Percentiles rank a stretch among this genome's conserved stretches.
These are phyloP conservation scores for Beauveria sp. DNA, from an alignment of 2,329 filamentous ascomycete genomes.

Conservation along the genomic window DNA sequence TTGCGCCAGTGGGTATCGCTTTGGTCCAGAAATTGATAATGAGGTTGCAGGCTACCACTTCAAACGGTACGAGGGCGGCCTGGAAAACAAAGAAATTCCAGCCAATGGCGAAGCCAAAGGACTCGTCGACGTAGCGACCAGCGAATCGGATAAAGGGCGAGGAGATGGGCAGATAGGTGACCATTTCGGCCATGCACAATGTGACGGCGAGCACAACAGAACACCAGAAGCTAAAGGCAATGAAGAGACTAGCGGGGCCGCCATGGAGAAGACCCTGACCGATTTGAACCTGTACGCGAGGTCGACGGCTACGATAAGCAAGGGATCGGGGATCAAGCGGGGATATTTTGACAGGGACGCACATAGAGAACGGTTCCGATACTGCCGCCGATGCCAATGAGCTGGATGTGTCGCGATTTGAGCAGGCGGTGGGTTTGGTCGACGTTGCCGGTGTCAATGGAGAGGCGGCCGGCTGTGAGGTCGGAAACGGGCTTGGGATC, in stretches of 20 bases:
- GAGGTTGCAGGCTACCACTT: slow-evolving; percentile 57
- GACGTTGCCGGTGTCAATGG: slow-evolving; percentile 15
- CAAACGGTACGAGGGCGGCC: slow-evolving; percentile 59
- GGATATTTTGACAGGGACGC: slow-evolving; percentile 14
- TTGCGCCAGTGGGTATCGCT: slow-evolving; percentile 48
- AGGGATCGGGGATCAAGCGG: slow-evolving; percentile 1
- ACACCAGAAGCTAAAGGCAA: slow-evolving; percentile 56
- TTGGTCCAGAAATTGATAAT: slow-evolving; percentile 59
- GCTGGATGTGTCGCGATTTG: slow-evolving; percentile 49
- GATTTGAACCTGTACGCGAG: slow-evolving; percentile 39
- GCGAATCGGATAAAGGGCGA: slow-evolving; percentile 74
- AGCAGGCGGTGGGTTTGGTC: slow-evolving; percentile 45
- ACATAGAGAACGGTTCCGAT: slow-evolving; percentile 56
- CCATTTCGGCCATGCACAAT: slow-evolving; percentile 64
- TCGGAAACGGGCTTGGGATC: background rate
- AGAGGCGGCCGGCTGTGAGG: slow-evolving; percentile 12
- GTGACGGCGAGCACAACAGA: slow-evolving; percentile 53
- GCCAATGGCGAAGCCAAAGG: slow-evolving; percentile 64
- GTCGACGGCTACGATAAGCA: slow-evolving; percentile 14
- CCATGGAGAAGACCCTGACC: slow-evolving; percentile 50
- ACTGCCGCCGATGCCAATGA: slow-evolving; percentile 56
- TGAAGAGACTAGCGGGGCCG: slow-evolving; percentile 49
- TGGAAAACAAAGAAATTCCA: slow-evolving; percentile 71
- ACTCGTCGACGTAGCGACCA: slow-evolving; percentile 66
- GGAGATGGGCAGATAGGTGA: slow-evolving; percentile 67